phyloP scores from a whole-genome alignment of 345 rosid species.

The Combretum micranthum region DNA sequence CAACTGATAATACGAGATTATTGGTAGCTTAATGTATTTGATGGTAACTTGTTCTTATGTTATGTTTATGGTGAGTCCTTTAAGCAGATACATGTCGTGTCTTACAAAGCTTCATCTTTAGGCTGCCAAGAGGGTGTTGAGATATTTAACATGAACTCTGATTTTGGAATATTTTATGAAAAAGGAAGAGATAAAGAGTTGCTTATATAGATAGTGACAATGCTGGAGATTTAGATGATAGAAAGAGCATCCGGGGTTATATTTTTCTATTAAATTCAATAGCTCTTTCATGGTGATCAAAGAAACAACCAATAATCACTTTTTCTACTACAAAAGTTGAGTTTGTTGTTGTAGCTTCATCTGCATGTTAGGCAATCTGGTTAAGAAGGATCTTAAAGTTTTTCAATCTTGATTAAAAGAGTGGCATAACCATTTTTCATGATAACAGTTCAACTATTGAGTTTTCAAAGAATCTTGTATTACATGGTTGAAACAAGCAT shows the following conservation, averaged over 20 bases:
- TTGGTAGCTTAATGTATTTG: not conserved
- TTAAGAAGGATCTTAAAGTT: not conserved
- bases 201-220: too few relatives aligned
- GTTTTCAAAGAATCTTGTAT: too few relatives aligned
- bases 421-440: too few relatives aligned
- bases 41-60: not conserved
- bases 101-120: not conserved
- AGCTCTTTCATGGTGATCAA: not conserved
- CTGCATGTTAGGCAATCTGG: not conserved
- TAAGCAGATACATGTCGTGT: not conserved
- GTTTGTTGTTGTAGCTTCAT: too few relatives aligned
- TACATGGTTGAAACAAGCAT: too few relatives aligned
- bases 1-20: too few relatives aligned
- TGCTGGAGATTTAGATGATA: not conserved
- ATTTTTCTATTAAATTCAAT: not conserved
- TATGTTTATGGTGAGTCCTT: not conserved
- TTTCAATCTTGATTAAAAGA: too few relatives aligned
- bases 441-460: too few relatives aligned
- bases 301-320: conserved; percentile 3
- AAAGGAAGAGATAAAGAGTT: not conserved
- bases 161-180: not conserved
- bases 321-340: too few relatives aligned
- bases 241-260: not conserved
- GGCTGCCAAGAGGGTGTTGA: not conserved
- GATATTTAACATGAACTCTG: not conserved